phyloP scores from a whole-genome alignment of 257 asterid genomes.

The Solanum lignicaule region DNA sequence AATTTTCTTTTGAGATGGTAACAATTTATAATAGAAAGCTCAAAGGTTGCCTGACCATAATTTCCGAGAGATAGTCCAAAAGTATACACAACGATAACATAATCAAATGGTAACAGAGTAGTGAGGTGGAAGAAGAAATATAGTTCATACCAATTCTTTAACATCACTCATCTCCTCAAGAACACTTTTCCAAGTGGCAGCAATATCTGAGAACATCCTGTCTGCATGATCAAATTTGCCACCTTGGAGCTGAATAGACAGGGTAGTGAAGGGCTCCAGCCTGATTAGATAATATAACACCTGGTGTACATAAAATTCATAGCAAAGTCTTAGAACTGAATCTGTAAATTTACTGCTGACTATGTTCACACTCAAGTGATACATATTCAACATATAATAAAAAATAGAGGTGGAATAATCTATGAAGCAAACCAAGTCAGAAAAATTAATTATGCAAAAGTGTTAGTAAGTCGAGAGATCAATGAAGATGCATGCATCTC shows the following conservation, averaged over 20 bases:
- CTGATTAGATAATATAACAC: constrained; percentile 86
- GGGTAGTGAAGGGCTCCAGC: constrained; percentile 95
- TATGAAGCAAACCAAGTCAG: neutral
- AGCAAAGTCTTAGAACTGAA: neutral
- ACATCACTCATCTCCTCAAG: constrained; percentile 99
- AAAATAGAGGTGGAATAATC: neutral
- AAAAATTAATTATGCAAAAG: neutral
- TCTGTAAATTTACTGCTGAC: neutral
- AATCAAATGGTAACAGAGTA: neutral
- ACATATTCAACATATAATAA: neutral
- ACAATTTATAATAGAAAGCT: neutral
- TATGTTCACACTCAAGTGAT: constrained; percentile 9
- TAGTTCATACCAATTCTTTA: constrained; percentile 72
- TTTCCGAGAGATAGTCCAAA: neutral
- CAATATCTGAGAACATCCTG: constrained; percentile 89
- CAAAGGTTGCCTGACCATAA: neutral
- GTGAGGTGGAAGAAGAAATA: neutral
- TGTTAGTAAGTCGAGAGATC: neutral
- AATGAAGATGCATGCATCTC: neutral
- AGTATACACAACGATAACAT: neutral
- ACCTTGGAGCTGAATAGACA: constrained; percentile 96
- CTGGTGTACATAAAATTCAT: constrained; percentile 33
- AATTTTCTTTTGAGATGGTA: neutral
- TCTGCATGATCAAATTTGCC: constrained; percentile 99
- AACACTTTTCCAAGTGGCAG: constrained; percentile 94